Percentiles rank a stretch among this genome's conserved stretches.
Conservation (phyloP, 257 asterid species). For the Salvia splendens region DNA sequence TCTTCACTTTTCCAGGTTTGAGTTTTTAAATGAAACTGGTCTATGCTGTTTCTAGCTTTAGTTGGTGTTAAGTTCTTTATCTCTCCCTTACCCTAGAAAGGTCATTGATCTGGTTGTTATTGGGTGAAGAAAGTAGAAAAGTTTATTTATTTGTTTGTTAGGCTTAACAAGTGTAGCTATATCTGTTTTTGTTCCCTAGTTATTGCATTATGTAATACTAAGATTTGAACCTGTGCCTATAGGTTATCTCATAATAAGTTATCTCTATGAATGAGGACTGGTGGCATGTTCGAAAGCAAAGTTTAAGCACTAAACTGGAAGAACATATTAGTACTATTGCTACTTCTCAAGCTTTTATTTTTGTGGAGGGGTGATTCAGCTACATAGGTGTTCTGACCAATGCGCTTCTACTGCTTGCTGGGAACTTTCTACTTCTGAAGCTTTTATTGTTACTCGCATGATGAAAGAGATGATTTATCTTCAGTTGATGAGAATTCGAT, state of each 20-base stretch:
- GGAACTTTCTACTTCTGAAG: constrained; percentile 17
- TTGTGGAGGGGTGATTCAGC: background rate
- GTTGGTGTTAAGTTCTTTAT: background rate
- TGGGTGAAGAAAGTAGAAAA: background rate
- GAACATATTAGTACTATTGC: constrained; percentile 2
- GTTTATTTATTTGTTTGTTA: constrained; percentile 1
- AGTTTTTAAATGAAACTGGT: background rate
- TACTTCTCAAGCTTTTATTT: constrained; percentile 22
- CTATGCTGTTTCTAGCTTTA: background rate
- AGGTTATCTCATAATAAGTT: constrained; percentile 25
- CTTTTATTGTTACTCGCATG: constrained; percentile 12
- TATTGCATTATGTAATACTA: background rate
- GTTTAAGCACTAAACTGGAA: constrained; percentile 13
- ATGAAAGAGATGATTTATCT: background rate
- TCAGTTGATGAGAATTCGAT: background rate
- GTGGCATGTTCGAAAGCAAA: constrained; percentile 9
- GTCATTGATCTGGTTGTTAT: background rate
- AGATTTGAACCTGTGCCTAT: background rate
- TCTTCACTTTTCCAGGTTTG: background rate
- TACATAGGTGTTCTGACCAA: background rate
- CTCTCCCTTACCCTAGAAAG: background rate
- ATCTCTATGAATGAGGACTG: background rate
- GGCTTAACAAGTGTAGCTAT: background rate
- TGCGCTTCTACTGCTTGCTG: background rate
- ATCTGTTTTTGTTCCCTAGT: background rate